Conservation (phyloP, 257 asterid genomes). For the Forsythia suspensa region DNA sequence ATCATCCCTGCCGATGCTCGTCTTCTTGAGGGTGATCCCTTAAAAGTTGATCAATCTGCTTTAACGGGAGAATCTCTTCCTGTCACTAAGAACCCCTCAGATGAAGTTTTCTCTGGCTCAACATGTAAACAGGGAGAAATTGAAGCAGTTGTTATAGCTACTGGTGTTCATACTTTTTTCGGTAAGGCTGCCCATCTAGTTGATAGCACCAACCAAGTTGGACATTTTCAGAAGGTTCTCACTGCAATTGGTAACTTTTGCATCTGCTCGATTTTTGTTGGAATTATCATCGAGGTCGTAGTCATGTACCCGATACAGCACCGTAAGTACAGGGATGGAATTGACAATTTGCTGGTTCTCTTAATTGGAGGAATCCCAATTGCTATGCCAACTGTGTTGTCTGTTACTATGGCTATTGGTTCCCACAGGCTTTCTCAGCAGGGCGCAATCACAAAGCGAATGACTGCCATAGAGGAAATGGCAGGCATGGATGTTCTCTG, state of each 20-base stretch:
- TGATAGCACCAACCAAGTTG: conserved; percentile 92
- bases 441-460: conserved; percentile 92
- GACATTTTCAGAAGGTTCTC: conserved; percentile 91
- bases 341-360: conserved; percentile 85
- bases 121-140: conserved; percentile 95
- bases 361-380: conserved; percentile 92
- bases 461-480: conserved; percentile 98
- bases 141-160: conserved; percentile 93
- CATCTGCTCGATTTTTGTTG: conserved; percentile 82
- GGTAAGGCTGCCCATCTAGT: conserved; percentile 99
- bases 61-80: conserved; percentile 93
- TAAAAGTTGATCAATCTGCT: conserved; percentile 88
- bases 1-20: conserved; percentile 96
- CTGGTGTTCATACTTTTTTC: conserved; percentile 93
- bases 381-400: conserved; percentile 94
- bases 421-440: conserved; percentile 89
- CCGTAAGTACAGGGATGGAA: conserved; percentile 82
- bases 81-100: conserved; percentile 74
- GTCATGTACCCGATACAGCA: conserved; percentile 96
- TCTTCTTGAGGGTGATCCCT: conserved; percentile 91
- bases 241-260: conserved; percentile 95
- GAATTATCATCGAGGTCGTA: conserved; percentile 66
- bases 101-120: conserved; percentile 92
- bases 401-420: conserved; percentile 95
- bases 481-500: conserved; percentile 98